A percentile compares a stretch with the other conserved stretches of the same genome.
phyloP scores from a whole-genome alignment of 2,329 filamentous ascomycete species.

The Coniochaeta prunicola region DNA sequence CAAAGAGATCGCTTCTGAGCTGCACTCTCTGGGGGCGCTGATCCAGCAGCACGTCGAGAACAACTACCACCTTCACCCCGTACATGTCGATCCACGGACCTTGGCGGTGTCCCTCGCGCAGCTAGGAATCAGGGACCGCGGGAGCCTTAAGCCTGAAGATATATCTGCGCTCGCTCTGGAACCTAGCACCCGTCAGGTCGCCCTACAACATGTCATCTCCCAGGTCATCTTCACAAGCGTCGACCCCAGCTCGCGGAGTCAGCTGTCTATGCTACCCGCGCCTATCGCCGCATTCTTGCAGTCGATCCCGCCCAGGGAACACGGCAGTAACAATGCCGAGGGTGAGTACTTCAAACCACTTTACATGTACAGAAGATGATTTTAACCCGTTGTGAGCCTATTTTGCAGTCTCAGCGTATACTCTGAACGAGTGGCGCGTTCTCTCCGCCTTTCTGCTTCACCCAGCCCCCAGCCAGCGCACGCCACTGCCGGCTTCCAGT shows the following conservation, averaged over 20 bases:
- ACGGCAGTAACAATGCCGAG: conserved; percentile 14
- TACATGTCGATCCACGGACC: conserved; percentile 9
- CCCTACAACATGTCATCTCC: conserved; percentile 30
- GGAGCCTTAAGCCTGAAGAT: conserved; percentile 7
- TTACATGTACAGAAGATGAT: neutral
- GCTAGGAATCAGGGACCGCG: conserved; percentile 17
- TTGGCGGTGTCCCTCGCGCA: conserved; percentile 17
- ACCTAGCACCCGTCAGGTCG: conserved; percentile 21
- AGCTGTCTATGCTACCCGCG: conserved; percentile 28
- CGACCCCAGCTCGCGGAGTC: conserved; percentile 17
- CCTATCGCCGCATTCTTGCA: conserved; percentile 22
- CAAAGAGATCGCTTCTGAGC: conserved; percentile 23
- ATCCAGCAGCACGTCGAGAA: conserved; percentile 32
- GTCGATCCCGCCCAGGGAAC: conserved; percentile 19
- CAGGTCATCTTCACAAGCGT: conserved; percentile 26
- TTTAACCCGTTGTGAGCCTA: neutral
- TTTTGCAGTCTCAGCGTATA: conserved; percentile 19
- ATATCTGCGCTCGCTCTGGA: conserved; percentile 23
- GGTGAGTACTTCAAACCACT: conserved; percentile 18
- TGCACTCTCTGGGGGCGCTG: conserved; percentile 24
- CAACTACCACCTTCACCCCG: conserved; percentile 25
- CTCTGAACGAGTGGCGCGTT: conserved; percentile 32
- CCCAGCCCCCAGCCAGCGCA: conserved; percentile 26
- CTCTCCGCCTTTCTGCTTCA: conserved; percentile 35
- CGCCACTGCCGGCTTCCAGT: conserved; percentile 21